phyloP scores from a whole-genome alignment of 1,284 basidiomycete genomes.

The Pseudozyma sp. region DNA sequence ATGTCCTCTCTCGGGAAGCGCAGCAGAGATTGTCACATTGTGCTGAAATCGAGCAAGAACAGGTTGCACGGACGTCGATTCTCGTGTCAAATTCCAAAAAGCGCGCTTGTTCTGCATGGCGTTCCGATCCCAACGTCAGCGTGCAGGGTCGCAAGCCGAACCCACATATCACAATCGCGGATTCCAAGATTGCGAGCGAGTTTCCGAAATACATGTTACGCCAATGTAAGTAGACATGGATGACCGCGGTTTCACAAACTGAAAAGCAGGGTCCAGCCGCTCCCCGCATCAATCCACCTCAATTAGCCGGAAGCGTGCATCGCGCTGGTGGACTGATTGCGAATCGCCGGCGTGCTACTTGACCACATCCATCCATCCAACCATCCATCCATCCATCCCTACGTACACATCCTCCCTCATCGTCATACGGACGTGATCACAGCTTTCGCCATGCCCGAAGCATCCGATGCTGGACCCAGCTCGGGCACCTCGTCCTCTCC shows the following conservation, averaged over 20 bases:
- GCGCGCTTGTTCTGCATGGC: slow-evolving; percentile 4
- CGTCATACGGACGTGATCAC: background rate
- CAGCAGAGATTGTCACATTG: too few species aligned
- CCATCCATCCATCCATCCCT: slow-evolving; percentile 2
- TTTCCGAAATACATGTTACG: too few species aligned
- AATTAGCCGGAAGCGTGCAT: slow-evolving; percentile 8
- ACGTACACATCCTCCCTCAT: background rate
- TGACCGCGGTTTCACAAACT: too few species aligned
- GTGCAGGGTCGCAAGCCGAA: slow-evolving; percentile 15
- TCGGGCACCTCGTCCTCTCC: slow-evolving; percentile 11
- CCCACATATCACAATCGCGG: slow-evolving; percentile 2
- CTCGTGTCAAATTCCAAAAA: too few species aligned
- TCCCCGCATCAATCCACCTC: slow-evolving; percentile 11
- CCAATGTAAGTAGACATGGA: too few species aligned
- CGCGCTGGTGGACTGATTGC: background rate
- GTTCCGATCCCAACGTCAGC: slow-evolving; percentile 32
- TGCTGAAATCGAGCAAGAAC: too few species aligned
- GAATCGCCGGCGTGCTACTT: background rate
- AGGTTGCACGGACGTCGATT: too few species aligned
- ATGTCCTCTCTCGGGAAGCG: too few species aligned
- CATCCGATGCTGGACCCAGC: slow-evolving; percentile 30
- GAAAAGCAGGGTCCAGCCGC: slow-evolving; percentile 14
- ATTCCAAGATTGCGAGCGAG: too few species aligned
- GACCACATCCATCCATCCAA: background rate
- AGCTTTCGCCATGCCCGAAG: slow-evolving; percentile 16